Conservation (phyloP, 1,139 yeast genomes). For the Magnusiomyces sp. region DNA sequence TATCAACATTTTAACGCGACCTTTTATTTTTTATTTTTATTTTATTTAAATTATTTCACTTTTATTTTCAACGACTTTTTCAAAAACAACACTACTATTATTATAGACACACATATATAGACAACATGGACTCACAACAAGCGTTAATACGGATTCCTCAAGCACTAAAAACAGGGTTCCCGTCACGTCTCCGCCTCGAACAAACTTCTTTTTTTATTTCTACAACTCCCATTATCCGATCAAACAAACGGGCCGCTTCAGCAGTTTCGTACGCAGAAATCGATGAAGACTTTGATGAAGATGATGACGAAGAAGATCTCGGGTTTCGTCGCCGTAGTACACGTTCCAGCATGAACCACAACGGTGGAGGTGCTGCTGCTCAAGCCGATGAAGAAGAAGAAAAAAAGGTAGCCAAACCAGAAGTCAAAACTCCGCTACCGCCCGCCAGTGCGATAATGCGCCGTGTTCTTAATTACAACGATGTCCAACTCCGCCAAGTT, state of each 20-base stretch:
- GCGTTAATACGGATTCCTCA: conserved; percentile 42
- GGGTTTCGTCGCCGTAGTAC: conserved; percentile 13
- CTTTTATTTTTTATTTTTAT: too few species aligned
- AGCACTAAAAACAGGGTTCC: conserved; percentile 63
- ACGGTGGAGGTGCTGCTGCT: conserved; percentile 4
- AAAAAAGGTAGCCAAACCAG: conserved; percentile 24
- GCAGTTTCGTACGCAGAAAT: conserved; percentile 72
- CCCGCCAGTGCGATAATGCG: background rate
- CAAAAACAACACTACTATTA: too few species aligned
- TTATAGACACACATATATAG: too few species aligned
- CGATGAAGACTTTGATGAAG: conserved; percentile 68
- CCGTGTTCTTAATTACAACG: conserved; percentile 27
- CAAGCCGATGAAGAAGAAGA: conserved; percentile 3
- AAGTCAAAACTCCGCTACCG: conserved; percentile 19
- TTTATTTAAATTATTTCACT: too few species aligned
- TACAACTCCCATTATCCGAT: conserved; percentile 63
- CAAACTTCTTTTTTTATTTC: conserved; percentile 63
- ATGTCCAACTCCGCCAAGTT: conserved; percentile 29
- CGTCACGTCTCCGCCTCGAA: conserved; percentile 55
- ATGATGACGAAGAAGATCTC: conserved; percentile 37
- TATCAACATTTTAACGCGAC: too few species aligned
- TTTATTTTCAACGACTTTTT: too few species aligned
- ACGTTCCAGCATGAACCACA: conserved; percentile 5
- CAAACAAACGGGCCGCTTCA: conserved; percentile 61
- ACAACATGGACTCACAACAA: background rate